Percentiles rank a stretch among this genome's conserved stretches.
These are phyloP conservation scores for Heliamphora pulchella DNA, from an alignment of 179 eudicot species.

Conservation along the genomic window DNA sequence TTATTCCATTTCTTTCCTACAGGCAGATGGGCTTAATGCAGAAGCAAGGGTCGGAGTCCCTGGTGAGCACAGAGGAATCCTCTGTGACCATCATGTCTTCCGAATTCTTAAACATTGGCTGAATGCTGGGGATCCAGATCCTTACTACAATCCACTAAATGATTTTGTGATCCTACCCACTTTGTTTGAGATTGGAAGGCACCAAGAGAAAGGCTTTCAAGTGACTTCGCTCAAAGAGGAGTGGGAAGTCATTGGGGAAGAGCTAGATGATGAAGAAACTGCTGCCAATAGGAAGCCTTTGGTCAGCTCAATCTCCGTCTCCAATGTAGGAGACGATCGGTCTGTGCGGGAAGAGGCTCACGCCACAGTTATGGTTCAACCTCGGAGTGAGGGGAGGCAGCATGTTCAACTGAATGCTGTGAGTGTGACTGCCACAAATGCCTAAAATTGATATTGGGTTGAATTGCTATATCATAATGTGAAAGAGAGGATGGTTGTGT, in stretches of 20 bases:
- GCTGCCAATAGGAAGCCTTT: constrained; percentile 19
- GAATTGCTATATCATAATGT: constrained; percentile 1
- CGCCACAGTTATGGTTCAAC: constrained; percentile 35
- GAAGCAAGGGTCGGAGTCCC: constrained; percentile 92
- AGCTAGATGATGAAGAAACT: constrained; percentile 20
- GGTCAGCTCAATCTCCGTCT: constrained; percentile 28
- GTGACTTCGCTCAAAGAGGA: constrained; percentile 57
- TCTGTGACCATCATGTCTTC: constrained; percentile 71
- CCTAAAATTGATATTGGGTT: background rate
- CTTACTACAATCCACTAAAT: constrained; percentile 78
- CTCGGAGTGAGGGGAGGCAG: constrained; percentile 35
- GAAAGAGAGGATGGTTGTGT: background rate
- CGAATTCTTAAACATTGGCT: constrained; percentile 81
- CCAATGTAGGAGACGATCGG: constrained; percentile 23
- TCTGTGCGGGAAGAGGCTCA: constrained; percentile 33
- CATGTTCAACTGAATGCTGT: constrained; percentile 43
- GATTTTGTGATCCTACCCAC: constrained; percentile 92
- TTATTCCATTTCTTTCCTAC: constrained; percentile 12
- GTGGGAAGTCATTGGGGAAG: constrained; percentile 62
- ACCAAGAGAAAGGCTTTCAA: constrained; percentile 35
- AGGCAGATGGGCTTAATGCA: constrained; percentile 97
- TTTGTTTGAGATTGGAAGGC: constrained; percentile 52
- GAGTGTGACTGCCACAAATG: constrained; percentile 30
- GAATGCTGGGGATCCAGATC: constrained; percentile 78
- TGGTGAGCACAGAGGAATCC: constrained; percentile 91